Percentiles rank a stretch among this genome's conserved stretches.
Conservation (phyloP, 139 green algal genomes). For the Deuterostichococcus epilithicus region DNA sequence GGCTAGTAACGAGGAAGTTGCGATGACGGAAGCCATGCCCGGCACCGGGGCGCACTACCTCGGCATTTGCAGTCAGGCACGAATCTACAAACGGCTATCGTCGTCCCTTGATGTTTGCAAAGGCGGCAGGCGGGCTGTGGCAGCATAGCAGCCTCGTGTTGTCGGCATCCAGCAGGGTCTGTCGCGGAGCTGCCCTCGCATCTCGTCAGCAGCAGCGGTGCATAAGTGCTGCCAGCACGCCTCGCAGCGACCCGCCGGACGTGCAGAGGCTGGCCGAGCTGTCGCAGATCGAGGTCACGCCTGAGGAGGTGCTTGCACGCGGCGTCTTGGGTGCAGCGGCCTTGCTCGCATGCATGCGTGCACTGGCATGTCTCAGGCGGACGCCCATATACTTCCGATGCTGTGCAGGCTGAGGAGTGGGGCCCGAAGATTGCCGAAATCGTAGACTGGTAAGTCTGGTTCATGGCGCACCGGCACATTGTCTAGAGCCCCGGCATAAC, state of each 20-base stretch:
- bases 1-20: too few relatives aligned
- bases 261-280: conserved; percentile 58
- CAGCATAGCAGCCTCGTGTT: neutral
- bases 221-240: neutral
- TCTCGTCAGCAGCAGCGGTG: neutral
- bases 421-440: conserved; percentile 63
- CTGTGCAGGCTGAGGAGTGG: conserved; percentile 57
- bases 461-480: neutral
- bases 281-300: conserved; percentile 51
- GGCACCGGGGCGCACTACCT: too few relatives aligned
- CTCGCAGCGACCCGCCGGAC: conserved; percentile 30
- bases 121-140: neutral
- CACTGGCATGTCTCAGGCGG: neutral
- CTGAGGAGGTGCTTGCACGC: conserved; percentile 45
- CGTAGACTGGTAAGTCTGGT: conserved; percentile 56
- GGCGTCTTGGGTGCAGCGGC: neutral
- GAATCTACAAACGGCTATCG: neutral
- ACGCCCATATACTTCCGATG: neutral
- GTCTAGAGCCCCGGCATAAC: neutral
- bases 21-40: too few relatives aligned
- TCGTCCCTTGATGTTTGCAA: neutral
- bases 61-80: neutral
- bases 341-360: neutral
- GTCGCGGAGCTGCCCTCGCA: neutral
- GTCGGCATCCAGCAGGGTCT: neutral